Percentiles rank a stretch among this genome's conserved stretches.
These are phyloP conservation scores for Leucogyrophana mollusca DNA, from an alignment of 768 basidiomycete genomes.

Conservation along the genomic window DNA sequence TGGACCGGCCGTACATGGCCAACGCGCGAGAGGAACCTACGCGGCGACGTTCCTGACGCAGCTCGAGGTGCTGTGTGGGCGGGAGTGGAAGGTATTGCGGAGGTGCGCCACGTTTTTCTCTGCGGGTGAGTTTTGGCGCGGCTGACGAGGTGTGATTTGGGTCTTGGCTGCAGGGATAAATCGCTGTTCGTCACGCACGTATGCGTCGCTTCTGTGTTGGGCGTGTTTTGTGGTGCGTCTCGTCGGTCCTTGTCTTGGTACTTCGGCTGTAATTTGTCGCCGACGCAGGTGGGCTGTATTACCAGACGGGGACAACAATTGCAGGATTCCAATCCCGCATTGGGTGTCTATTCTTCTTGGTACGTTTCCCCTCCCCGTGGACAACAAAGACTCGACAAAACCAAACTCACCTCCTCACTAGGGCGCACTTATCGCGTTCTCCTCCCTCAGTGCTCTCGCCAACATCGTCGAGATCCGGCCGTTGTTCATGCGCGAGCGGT, in stretches of 20 bases:
- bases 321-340: slow-evolving; percentile 93
- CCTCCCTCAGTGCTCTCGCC: slow-evolving; percentile 84
- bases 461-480: slow-evolving; percentile 83
- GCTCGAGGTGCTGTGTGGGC: slow-evolving; percentile 72
- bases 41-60: slow-evolving; percentile 88
- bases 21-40: slow-evolving; percentile 37
- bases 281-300: slow-evolving; percentile 84
- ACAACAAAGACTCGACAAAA: slow-evolving; percentile 5
- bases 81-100: slow-evolving; percentile 83
- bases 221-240: slow-evolving; percentile 77
- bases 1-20: slow-evolving; percentile 14
- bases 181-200: slow-evolving; percentile 82
- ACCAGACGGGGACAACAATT: slow-evolving; percentile 72
- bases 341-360: slow-evolving; percentile 94
- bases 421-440: slow-evolving; percentile 92
- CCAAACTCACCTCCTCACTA: slow-evolving; percentile 29
- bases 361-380: slow-evolving; percentile 23
- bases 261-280: too few relatives aligned
- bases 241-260: too few relatives aligned
- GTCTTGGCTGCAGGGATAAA: slow-evolving; percentile 76
- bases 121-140: neutral
- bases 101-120: slow-evolving; percentile 42
- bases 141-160: neutral
- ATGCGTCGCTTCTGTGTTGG: slow-evolving; percentile 64
- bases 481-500: slow-evolving; percentile 88